A percentile compares a stretch with the other conserved stretches of the same genome.
phyloP scores from a whole-genome alignment of 345 rosid genomes.

The Citropsis articulata region DNA sequence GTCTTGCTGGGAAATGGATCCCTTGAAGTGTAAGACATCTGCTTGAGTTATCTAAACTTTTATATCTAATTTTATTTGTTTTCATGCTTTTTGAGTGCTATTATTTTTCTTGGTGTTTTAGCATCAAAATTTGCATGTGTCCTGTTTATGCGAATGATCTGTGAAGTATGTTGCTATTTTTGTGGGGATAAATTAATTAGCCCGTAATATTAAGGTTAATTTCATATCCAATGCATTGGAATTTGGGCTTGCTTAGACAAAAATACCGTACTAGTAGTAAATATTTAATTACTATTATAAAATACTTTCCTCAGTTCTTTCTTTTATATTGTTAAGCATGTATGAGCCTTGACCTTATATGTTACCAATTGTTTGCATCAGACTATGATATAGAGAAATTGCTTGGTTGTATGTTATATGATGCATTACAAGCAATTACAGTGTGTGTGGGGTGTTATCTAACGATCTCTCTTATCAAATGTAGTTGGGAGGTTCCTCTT shows the following conservation, averaged over 20 bases:
- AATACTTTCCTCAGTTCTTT: background rate
- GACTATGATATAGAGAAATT: background rate
- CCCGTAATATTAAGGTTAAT: background rate
- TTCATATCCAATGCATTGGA: no score
- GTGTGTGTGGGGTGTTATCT: background rate
- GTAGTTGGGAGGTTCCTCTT: slow-evolving; percentile 98
- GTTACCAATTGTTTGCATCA: background rate
- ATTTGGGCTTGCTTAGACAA: background rate
- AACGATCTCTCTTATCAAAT: slow-evolving; percentile 22
- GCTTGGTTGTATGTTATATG: background rate
- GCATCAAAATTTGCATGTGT: background rate
- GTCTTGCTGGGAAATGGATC: slow-evolving; percentile 91
- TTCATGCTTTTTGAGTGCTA: background rate
- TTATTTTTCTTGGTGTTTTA: slow-evolving; percentile 3
- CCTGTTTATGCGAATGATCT: background rate
- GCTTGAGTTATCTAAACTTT: slow-evolving; percentile 10
- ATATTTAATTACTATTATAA: background rate
- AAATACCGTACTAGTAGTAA: background rate
- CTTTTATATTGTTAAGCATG: background rate
- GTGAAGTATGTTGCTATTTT: background rate
- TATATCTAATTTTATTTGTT: background rate
- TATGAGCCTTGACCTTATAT: slow-evolving; percentile 7
- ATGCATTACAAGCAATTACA: slow-evolving; percentile 9
- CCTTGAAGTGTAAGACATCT: slow-evolving; percentile 78
- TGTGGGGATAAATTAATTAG: background rate